Percentiles rank a stretch among this genome's conserved stretches.
These are phyloP conservation scores for Fusarium sp. DNA, from an alignment of 2,329 filamentous ascomycete genomes.

Conservation along the genomic window DNA sequence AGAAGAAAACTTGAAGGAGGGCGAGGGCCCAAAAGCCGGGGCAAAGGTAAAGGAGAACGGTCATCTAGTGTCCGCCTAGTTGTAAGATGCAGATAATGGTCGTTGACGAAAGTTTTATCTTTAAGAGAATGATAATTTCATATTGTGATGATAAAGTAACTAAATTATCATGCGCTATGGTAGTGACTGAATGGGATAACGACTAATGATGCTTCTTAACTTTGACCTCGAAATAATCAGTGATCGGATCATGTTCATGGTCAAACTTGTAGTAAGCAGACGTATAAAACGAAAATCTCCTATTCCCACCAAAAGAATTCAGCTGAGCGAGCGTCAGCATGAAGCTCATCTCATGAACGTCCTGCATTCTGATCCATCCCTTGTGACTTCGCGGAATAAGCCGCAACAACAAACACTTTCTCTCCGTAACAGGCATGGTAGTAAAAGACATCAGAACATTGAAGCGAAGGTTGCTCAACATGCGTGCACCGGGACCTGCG, in stretches of 20 bases:
- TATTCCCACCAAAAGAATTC: accelerated
- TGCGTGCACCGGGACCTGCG: neutral
- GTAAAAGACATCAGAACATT: neutral
- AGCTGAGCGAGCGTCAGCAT: neutral
- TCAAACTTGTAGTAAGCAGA: neutral
- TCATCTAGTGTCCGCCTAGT: too few relatives aligned
- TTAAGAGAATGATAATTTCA: too few relatives aligned
- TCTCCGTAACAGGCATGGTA: neutral
- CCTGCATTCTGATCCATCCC: neutral
- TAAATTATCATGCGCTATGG: neutral
- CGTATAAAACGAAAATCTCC: accelerated
- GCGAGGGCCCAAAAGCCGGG: too few relatives aligned
- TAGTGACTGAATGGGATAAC: accelerated
- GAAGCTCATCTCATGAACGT: neutral
- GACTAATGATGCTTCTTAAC: neutral
- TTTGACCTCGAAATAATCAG: accelerated
- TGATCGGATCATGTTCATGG: neutral
- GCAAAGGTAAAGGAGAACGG: too few relatives aligned
- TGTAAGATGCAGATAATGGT: too few relatives aligned
- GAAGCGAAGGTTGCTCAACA: neutral
- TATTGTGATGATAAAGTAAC: too few relatives aligned
- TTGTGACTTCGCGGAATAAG: neutral
- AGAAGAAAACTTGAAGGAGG: too few relatives aligned
- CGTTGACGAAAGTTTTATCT: too few relatives aligned
- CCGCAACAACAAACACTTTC: neutral